Base-by-base conservation (phyloP, 805 yeast genomes). In the Cyberlindnera bimundalis region DNA sequence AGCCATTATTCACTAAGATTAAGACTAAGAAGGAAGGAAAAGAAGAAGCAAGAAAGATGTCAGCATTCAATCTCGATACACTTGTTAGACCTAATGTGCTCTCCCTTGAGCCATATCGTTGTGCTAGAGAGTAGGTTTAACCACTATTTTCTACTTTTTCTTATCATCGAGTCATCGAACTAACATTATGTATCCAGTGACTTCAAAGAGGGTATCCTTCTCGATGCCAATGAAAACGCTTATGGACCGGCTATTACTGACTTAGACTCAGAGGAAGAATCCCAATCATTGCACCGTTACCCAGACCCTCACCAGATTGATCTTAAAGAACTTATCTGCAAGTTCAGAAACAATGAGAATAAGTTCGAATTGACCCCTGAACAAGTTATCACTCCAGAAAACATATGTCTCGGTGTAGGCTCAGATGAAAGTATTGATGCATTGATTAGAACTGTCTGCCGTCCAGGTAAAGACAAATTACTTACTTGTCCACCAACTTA, bases 211-310 rank as follows among this genome's bases (percentile, higher is more conserved):
- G 99, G 99, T 23, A 71, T 93, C 32, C 70, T 93, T 17, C 69
- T 93, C 39, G 99, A 93, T 63, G 99, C 99, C 42, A 93, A 93
- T 57, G 99, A 93, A 64, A 93, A 93, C 60, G 83, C 98, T 2
- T 84, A 82, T 58, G 99, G 98, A 0, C 91, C 96, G 4, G 78
- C 95, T 2, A 62, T 88, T 13, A 43, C 65, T 2, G 62, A 64
- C 6, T 50, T 78, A 18, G 60, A 71, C 4, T 50, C 52, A 1
- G 63, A 62, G 2, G 91, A 84, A 46, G 43, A 60, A 12, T 42
- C 51, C 2, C 65, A 78, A 48, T 82, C 80, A 35, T 76, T 93
- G 52, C 82, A 93, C 68, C 74, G 99, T 56, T 93, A 93, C 61
- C 99, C 99, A 14, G 99, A 93, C 56, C 99, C 99, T 9, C 97